Percentiles rank a stretch among this genome's conserved stretches.
Conservation (phyloP, 768 basidiomycete species). For the Postia placenta region DNA sequence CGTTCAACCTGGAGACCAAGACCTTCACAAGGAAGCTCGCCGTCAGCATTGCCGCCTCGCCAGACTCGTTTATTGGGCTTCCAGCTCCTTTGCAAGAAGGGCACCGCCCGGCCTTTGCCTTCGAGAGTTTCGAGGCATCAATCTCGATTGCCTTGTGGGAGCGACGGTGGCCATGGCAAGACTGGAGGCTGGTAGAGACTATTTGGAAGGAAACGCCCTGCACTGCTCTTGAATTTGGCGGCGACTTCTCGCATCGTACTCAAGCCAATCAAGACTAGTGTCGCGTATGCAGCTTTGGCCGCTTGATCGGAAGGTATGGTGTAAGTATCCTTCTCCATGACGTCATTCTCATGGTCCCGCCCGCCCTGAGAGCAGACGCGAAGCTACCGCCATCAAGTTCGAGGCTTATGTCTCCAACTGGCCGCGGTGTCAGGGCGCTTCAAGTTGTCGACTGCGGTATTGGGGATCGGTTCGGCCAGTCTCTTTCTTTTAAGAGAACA, state of each 20-base stretch:
- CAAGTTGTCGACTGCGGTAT: no score
- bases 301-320: no score
- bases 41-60: conserved; percentile 11
- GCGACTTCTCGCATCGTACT: conserved; percentile 7
- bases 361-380: no score
- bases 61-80: conserved; percentile 16
- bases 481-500: no score
- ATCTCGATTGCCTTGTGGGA: conserved; percentile 9
- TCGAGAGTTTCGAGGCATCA: conserved; percentile 19
- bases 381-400: no score
- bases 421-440: no score
- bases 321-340: no score
- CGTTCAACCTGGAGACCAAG: conserved; percentile 10
- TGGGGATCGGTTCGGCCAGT: no score
- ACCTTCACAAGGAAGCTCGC: conserved; percentile 13
- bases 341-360: no score
- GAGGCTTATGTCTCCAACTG: no score
- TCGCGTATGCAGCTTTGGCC: no score
- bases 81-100: conserved; percentile 17
- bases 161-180: conserved; percentile 16
- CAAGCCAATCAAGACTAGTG: neutral
- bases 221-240: conserved; percentile 17
- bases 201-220: conserved; percentile 12
- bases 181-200: conserved; percentile 18
- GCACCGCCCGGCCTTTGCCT: conserved; percentile 16